Evolutionary conservation across 768 basidiomycete genomes (phyloP), one percentile per base, ranked within the genome.

Genomic region (Tephrocybe sp.): DNA sequence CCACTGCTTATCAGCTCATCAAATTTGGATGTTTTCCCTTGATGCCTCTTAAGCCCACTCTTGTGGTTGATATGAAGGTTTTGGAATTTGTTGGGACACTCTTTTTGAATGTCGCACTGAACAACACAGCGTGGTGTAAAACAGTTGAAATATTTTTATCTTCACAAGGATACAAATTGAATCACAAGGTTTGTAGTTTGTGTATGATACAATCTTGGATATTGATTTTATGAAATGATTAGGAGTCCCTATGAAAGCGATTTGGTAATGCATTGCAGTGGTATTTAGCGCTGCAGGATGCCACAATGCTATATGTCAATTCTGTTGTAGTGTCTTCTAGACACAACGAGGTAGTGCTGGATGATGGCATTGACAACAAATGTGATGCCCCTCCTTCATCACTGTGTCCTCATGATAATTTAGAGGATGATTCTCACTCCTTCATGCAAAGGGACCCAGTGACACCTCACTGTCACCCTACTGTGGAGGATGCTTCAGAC

Each of bases 21-120:
- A 21, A 40, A 32, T 22, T n/a, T 4, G 64, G 61, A 1, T 51
- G 60, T 16, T 66, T 70, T 40, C 62, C 69, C 15, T 64, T 60
- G 37, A 50, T 64, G 6, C 70, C 69, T 1, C 9, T 60, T 4
- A 48, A 42, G 1, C 69, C 70, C 6, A 59, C 61, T 9, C 51
- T 72, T 3, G 70, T 65, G 8, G 61, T 72, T 1, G 64, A 69
- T 44, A 32, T 71, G 19, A 52, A 51, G 32, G 55, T 70, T 30
- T 51, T 71, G 2, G 57, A 64, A 19, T 68, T 71, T 44, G 62
- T 62, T 0, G 22, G 30, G 25, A 31, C 53, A 11, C 51, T 70
- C 0, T 70, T 67, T 47, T 31, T 64, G 18, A 48, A 44, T 18
- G 52, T 62, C 4, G 50, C 63, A 8, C 68, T 63, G 7, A 68